Base-by-base conservation (phyloP, 2,329 filamentous ascomycete species). In the Penicillium verrucosum region DNA sequence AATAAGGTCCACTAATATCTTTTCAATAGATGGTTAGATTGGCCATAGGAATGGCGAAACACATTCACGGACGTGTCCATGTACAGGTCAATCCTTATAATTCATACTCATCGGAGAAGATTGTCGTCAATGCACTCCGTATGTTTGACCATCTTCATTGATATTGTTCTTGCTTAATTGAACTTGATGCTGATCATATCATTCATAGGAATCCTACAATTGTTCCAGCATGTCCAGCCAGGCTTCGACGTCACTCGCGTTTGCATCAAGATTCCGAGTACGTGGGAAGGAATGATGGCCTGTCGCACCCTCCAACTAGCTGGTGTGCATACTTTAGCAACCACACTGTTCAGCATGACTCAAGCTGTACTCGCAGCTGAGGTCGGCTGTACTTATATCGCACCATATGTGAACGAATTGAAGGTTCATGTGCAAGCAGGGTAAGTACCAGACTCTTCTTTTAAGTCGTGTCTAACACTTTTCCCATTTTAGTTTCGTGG, bases 381-480 rank as follows among this genome's bases (percentile, higher is more conserved):
- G 48, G 81, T 79, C 0, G 77, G 79, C 4, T 87, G 84, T 62
- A 80, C 79, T 0, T 88, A 87, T 63, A 82, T 88, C 42, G 83
- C 85, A 0, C 85, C 86, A 0, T 80, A 87, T 59, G 82, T 88
- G 30, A 87, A 88, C 65, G 84, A 87, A 61, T 73, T 88, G 40
- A 82, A 81, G 60, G 85, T 86, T 5, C 84, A 87, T 63, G 83
- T 86, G 55, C 81, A 84, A 42, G 50, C 62, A 8, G 68, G 65
- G 71, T 72, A 37, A 47, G 63, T 54, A 9, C 14, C 6, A 18
- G 18, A 5, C n/a, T n/a, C 14, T 10, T 34, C 1, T 23, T 10
- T 12, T 0, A 51, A 25, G 5, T 2, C 8, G 5, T 10, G 3
- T 2, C 21, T 43, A 12, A 43, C n/a, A 32, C 23, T 27, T 7